Percentiles rank a stretch among this genome's conserved stretches.
Evolutionary conservation across 2,329 filamentous ascomycete species (phyloP).

Genomic region (Helotiales sp.): DNA sequence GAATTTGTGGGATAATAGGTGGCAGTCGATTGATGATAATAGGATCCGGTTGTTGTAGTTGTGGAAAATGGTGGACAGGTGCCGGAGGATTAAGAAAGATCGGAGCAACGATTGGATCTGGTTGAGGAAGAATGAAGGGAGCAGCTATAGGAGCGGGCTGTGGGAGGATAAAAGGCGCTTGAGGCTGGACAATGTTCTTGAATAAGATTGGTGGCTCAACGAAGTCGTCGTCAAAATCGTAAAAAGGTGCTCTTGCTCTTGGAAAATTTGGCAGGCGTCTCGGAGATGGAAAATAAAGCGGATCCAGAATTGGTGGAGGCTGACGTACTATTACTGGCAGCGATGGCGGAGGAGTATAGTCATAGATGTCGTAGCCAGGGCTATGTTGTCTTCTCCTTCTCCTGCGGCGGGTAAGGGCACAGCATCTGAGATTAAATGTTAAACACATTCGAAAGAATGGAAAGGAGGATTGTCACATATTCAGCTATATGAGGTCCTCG

Average conservation of each 20-base stretch:
- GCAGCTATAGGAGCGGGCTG: too few relatives aligned
- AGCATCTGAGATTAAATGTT: not conserved
- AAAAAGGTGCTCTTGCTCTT: not conserved
- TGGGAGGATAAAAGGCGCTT: not conserved
- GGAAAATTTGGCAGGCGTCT: not conserved
- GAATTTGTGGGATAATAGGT: not conserved
- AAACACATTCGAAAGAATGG: not conserved
- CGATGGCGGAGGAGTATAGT: not conserved
- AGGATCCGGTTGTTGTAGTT: not conserved
- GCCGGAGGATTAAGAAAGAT: not conserved
- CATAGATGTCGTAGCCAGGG: not conserved
- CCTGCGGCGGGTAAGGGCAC: not conserved
- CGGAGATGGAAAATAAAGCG: not conserved
- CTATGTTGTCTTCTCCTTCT: not conserved
- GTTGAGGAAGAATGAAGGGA: too few relatives aligned
- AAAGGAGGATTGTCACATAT: not conserved
- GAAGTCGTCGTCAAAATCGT: not conserved
- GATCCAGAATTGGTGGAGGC: not conserved
- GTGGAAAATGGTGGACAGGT: not conserved
- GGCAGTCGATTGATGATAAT: not conserved
- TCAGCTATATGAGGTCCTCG: not conserved
- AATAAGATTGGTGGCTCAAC: too few relatives aligned
- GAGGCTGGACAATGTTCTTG: too few relatives aligned
- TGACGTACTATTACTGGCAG: not conserved
- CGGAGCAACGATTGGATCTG: not conserved